Evolutionary conservation across 176 grass and related monocot genomes (phyloP), one percentile per base, ranked within the genome.

Genomic region (Cocos nucifera): DNA sequence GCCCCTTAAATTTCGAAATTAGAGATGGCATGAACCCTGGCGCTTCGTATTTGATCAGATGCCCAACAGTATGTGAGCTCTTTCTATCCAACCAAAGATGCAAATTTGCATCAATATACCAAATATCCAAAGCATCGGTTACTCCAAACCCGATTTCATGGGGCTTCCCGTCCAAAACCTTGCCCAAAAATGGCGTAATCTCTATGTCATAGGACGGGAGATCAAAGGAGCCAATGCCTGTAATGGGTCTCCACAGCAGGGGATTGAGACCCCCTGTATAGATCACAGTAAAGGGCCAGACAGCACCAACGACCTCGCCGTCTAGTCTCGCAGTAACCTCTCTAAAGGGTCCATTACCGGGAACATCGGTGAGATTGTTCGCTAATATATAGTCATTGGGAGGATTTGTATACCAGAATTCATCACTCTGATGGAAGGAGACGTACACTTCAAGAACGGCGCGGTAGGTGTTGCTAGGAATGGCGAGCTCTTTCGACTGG

Each of bases 361-460:
- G 35, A 10, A 3, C 1, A 44, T 14, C 9, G 35, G 35, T 44
- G 35, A 44, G 35, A 44, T 44, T 44, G 35, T 44, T 44, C 35
- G 35, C 35, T 44, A 44, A 44, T 44, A 44, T 14, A 44, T 44
- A 44, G 35, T 44, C 35, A 44, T 44, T 44, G 62, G 49, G 62
- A 6, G 86, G 75, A 68, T 89, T 76, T 2, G 66, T 69, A 25
- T 82, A 89, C 86, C 78, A 89, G 63, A 50, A 68, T 75, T 89
- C 86, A 12, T 85, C 82, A 0, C 61, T 15, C 55, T 63, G 69
- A 54, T 90, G 86, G 71, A 71, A 80, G 18, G 86, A 90, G 14
- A 85, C 78, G 18, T 82, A 85, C 8, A 90, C 78, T 62, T 85
- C 82, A 10, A 90, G 65, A n/a, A 90, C 75, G 21, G 82, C 86